Evolutionary conservation across 441 rosid species (phyloP).

Genomic region (Corymbia citriodora): DNA sequence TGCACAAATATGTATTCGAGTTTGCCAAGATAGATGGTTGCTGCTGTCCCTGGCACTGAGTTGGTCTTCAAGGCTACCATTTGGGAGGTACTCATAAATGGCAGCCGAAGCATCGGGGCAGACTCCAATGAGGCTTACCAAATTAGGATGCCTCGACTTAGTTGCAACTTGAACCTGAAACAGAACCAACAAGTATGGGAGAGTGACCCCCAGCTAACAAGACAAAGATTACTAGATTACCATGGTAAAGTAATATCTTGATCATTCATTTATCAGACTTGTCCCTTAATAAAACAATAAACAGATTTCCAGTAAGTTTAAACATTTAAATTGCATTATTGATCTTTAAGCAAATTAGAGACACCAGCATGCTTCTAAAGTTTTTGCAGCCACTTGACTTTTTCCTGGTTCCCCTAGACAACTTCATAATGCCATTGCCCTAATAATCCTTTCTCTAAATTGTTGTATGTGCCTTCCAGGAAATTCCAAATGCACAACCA

Average conservation of each 20-base stretch:
- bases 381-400: not conserved
- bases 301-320: not conserved
- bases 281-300: not conserved
- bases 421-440: not conserved
- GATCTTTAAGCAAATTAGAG: not conserved
- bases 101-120: not conserved
- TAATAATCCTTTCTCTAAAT: not conserved
- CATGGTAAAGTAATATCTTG: not conserved
- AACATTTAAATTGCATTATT: not conserved
- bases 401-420: not conserved
- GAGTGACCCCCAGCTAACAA: not conserved
- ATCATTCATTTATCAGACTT: not conserved
- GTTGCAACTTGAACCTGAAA: not conserved
- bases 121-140: constrained; percentile 9
- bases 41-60: not conserved
- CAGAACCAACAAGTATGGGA: not conserved
- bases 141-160: constrained; percentile 12
- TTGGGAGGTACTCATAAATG: constrained; percentile 9
- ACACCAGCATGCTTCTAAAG: not conserved
- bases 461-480: not conserved
- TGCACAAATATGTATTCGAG: not conserved
- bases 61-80: constrained; percentile 5
- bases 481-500: not conserved
- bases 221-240: not conserved
- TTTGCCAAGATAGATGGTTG: constrained; percentile 3